These are phyloP conservation scores for Pseudogymnoascus sp. DNA, from an alignment of 2,329 filamentous ascomycete genomes.

Conservation along the genomic window DNA sequence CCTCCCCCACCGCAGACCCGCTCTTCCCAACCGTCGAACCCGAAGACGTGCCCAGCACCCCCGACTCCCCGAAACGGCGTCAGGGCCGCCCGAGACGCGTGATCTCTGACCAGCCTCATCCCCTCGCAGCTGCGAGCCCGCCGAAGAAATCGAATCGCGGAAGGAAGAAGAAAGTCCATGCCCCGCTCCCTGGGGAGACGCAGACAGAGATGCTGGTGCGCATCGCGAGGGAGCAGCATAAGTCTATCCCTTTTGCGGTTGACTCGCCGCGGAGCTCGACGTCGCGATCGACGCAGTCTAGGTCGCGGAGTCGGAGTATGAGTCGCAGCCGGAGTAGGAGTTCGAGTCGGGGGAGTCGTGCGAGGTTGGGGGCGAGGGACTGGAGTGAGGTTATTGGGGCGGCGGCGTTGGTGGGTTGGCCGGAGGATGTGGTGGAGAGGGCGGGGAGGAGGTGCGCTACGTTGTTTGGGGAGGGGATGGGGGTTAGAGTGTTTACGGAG, in stretches of 20 bases:
- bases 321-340: background rate
- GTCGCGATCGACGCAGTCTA: background rate
- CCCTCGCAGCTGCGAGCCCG: background rate
- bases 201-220: conserved; percentile 40
- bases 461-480: conserved; percentile 68
- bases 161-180: conserved; percentile 36
- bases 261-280: background rate
- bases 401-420: conserved; percentile 63
- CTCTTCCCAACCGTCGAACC: conserved; percentile 2
- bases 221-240: conserved; percentile 35
- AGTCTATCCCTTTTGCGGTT: background rate
- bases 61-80: background rate
- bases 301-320: background rate
- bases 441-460: conserved; percentile 66
- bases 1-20: conserved; percentile 32
- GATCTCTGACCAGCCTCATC: background rate
- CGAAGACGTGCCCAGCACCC: background rate
- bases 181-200: conserved; percentile 38
- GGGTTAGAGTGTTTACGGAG: conserved; percentile 49
- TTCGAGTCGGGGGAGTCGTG: conserved; percentile 14
- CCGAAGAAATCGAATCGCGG: background rate
- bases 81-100: background rate
- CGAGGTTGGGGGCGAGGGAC: conserved; percentile 47
- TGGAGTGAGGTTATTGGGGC: conserved; percentile 82
- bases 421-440: conserved; percentile 53